Evolutionary conservation across 148 eudicot genomes (phyloP).

Genomic region (Cornus kousa): DNA sequence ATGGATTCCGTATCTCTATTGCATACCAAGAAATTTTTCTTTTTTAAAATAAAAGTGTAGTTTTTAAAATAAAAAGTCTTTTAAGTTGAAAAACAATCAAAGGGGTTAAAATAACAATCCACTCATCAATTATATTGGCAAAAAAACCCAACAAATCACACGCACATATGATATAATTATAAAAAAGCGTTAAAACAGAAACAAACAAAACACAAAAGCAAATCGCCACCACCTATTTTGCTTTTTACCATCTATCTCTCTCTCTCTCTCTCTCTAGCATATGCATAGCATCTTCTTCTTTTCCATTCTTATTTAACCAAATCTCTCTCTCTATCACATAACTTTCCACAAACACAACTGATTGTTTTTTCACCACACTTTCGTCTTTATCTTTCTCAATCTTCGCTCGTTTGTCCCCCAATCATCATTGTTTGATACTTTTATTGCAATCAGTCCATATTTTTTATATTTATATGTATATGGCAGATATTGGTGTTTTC

Average conservation of each 20-base stretch:
- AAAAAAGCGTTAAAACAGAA: background rate
- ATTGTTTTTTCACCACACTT: background rate
- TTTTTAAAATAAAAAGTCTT: no score
- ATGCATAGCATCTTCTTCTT: no score
- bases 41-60: no score
- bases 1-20: no score
- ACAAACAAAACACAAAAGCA: background rate
- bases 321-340: background rate
- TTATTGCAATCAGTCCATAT: background rate
- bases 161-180: no score
- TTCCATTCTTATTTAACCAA: background rate
- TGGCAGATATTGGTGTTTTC: background rate
- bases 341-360: background rate
- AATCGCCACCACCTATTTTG: slow-evolving; percentile 12
- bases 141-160: no score
- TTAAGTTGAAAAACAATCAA: no score
- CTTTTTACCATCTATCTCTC: background rate
- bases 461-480: background rate
- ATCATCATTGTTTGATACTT: background rate
- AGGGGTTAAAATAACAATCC: no score
- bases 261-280: no score
- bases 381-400: background rate
- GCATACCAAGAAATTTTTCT: no score
- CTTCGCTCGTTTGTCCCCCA: slow-evolving; percentile 2
- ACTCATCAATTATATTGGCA: no score